Base-by-base conservation (phyloP, 1,284 basidiomycete species). In the Pterulicium gracile region DNA sequence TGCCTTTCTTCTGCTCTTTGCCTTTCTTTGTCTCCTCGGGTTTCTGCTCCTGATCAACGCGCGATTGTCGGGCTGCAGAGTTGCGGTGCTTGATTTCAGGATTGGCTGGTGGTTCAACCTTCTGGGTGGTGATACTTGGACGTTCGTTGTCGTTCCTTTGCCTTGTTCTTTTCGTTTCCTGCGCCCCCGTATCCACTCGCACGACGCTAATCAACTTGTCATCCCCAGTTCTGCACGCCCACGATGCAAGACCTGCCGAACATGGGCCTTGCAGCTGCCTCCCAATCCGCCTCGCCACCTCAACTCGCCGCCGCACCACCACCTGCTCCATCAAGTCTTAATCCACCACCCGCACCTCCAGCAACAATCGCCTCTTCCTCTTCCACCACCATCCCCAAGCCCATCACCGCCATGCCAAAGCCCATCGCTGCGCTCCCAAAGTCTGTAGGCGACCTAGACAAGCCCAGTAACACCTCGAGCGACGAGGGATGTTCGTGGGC, bases 181-280 rank as follows among this genome's bases (percentile, higher is more conserved):
- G 7, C 7, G 27, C n/a, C 27, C n/a, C n/a, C 27, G 27, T 39
- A 17, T 39, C 19, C 36, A 7, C 7, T 7, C 4, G 7, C n/a
- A 13, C 19, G 36, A 39, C 15, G 5, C 15, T 39, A 17, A 10
- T 39, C 36, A 17, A 4, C 46, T 55, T 17, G 45, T 44, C 45
- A 40, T 51, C 42, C 49, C 24, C 57, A 91, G 84, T 86, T 84
- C 56, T 86, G 82, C 57, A 72, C 74, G 24, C 70, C 78, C 12
- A 62, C 67, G 21, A 72, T 77, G 58, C 80, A 72, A 45, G 81
- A 89, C 57, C 64, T 91, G 17, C 90, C 90, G 1, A 93, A 93
- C 64, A 94, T 94, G 90, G 90, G 84, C 24, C 72, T 84, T 61
- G 77, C 72, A 55, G 83, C 36, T 10, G n/a, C 36, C 36, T 17